Conservation (phyloP, 768 basidiomycete species). For the Agaricus subrufescens region DNA sequence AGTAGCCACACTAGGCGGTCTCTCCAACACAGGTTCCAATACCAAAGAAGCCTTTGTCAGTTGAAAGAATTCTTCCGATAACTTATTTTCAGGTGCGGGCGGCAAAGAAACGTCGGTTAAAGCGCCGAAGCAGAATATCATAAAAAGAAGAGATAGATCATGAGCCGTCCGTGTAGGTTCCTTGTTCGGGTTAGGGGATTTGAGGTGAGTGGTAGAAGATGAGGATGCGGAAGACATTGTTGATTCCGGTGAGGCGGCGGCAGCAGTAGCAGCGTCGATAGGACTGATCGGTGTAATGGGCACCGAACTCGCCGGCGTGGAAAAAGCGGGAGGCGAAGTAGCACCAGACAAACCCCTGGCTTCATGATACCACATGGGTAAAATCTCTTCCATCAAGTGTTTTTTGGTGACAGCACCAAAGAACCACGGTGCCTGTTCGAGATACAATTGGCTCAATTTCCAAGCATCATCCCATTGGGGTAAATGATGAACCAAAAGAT, state of each 20-base stretch:
- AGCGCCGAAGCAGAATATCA: constrained; percentile 60
- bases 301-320: background rate
- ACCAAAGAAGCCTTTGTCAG: constrained; percentile 62
- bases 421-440: constrained; percentile 79
- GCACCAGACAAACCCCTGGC: constrained; percentile 17
- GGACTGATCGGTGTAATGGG: constrained; percentile 6
- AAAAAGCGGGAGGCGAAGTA: constrained; percentile 12
- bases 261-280: background rate
- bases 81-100: constrained; percentile 45
- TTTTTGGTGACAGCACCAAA: constrained; percentile 63
- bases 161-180: constrained; percentile 32
- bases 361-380: constrained; percentile 65
- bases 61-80: constrained; percentile 51
- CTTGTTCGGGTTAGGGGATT: constrained; percentile 3
- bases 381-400: constrained; percentile 59
- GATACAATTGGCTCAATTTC: constrained; percentile 61
- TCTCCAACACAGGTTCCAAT: constrained; percentile 63
- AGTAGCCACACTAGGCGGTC: constrained; percentile 67
- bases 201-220: background rate
- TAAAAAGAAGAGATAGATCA: constrained; percentile 58
- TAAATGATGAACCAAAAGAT: constrained; percentile 44
- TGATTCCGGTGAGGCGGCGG: constrained; percentile 7
- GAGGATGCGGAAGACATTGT: background rate
- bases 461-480: constrained; percentile 56
- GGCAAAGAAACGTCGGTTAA: constrained; percentile 51